Conservation (phyloP, 345 rosid species). For the Microthlaspi erraticum region DNA sequence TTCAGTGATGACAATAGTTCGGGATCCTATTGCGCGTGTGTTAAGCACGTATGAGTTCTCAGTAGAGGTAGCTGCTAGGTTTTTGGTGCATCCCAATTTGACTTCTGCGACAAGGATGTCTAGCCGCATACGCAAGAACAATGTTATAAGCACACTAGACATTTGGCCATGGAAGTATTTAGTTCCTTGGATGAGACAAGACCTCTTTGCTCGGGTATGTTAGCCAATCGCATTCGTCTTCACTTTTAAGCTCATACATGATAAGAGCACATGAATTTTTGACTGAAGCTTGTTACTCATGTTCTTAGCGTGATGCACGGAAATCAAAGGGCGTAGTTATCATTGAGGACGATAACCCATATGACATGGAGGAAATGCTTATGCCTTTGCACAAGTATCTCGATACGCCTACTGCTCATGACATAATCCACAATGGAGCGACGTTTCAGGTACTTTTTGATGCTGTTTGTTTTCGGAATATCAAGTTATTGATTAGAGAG, state of each 20-base stretch:
- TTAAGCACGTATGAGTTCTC: conserved; percentile 96
- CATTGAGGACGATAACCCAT: conserved; percentile 60
- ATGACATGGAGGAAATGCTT: conserved; percentile 74
- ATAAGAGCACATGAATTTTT: conserved; percentile 4
- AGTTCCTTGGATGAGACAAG: conserved; percentile 99
- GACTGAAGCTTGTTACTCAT: conserved; percentile 32
- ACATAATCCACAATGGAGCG: conserved; percentile 90
- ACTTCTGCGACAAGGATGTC: conserved; percentile 76
- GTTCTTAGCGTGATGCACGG: conserved; percentile 72
- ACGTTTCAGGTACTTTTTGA: conserved; percentile 76
- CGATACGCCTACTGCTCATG: conserved; percentile 72
- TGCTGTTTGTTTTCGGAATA: conserved; percentile 19
- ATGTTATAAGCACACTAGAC: conserved; percentile 86
- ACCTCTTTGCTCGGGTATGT: conserved; percentile 86
- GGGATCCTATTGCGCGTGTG: conserved; percentile 88
- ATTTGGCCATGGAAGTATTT: conserved; percentile 99
- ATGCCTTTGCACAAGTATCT: conserved; percentile 86
- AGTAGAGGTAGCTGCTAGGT: conserved; percentile 94
- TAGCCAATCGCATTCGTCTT: conserved; percentile 2
- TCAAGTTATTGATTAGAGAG: conserved; percentile 26
- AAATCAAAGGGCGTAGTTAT: conserved; percentile 51
- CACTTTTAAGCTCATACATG: conserved; percentile 13
- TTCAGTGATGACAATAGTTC: conserved; percentile 86
- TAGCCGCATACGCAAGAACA: conserved; percentile 62
- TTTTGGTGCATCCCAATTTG: conserved; percentile 93